phyloP scores from a whole-genome alignment of 345 rosid species.

The Leavenworthia alabamica region DNA sequence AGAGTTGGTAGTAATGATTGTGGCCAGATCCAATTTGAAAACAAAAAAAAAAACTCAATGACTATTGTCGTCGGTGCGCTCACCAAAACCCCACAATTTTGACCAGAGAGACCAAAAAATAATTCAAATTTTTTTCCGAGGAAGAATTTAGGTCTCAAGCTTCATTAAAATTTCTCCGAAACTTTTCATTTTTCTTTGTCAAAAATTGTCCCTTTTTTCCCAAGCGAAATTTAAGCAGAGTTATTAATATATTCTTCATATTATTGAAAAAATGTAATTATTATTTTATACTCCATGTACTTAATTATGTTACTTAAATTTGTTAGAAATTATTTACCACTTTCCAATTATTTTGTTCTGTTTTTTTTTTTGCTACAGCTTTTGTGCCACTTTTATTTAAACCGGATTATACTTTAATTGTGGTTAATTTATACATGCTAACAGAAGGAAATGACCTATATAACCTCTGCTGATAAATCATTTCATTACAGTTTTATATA shows the following conservation, averaged over 20 bases:
- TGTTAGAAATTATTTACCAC: not conserved
- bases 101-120: constrained; percentile 31
- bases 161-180: constrained; percentile 8
- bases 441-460: not conserved
- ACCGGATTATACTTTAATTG: not conserved
- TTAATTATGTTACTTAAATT: too few relatives aligned
- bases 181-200: constrained; percentile 12
- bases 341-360: not conserved
- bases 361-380: not conserved
- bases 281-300: not conserved
- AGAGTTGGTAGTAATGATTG: constrained; percentile 28
- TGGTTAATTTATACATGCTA: not conserved
- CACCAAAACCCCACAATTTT: constrained; percentile 23
- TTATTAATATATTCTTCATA: constrained; percentile 19
- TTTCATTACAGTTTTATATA: not conserved
- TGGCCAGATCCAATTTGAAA: constrained; percentile 20
- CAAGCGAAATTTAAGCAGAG: constrained; percentile 22
- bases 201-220: not conserved
- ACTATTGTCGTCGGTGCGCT: constrained; percentile 24
- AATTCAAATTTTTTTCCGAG: constrained; percentile 2
- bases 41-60: constrained; percentile 15
- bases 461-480: not conserved
- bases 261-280: not conserved
- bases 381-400: too few relatives aligned
- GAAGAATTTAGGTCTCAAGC: constrained; percentile 31